Evolutionary conservation across 2,329 filamentous ascomycete species (phyloP).

Genomic region (Cercospora nicotianae): DNA sequence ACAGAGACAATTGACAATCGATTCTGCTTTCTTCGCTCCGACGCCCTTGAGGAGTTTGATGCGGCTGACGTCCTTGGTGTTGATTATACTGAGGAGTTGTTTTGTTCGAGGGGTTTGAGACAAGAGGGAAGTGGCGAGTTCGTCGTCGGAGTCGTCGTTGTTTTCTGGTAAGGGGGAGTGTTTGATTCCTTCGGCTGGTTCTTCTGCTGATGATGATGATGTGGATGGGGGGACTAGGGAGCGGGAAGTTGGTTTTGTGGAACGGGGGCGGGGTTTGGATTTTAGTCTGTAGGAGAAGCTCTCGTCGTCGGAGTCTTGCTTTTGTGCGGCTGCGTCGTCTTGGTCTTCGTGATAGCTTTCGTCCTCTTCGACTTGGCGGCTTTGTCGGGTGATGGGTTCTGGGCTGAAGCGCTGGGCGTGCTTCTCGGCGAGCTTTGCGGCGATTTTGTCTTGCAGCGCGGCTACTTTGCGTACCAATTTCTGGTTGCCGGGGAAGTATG

Average conservation of each 20-base stretch:
- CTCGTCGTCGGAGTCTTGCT: conserved; percentile 41
- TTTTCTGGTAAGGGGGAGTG: conserved; percentile 22
- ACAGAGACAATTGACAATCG: conserved; percentile 51
- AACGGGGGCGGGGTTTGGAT: conserved; percentile 38
- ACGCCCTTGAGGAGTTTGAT: conserved; percentile 70
- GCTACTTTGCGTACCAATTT: conserved; percentile 65
- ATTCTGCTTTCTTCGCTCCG: conserved; percentile 68
- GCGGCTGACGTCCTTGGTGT: conserved; percentile 65
- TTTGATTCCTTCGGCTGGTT: conserved; percentile 13
- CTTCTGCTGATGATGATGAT: not conserved
- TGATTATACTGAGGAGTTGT: conserved; percentile 68
- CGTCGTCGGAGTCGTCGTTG: conserved; percentile 37
- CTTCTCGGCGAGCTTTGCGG: conserved; percentile 41
- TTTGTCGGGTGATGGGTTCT: not conserved
- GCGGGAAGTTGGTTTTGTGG: conserved; percentile 20
- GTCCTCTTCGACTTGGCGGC: conserved; percentile 37
- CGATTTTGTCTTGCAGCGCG: conserved; percentile 53
- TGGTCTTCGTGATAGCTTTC: conserved; percentile 45
- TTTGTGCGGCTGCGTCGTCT: not conserved
- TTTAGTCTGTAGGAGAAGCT: conserved; percentile 42
- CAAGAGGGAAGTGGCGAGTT: conserved; percentile 29
- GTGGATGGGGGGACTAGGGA: not conserved
- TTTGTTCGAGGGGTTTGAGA: conserved; percentile 58
- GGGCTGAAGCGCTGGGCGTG: conserved; percentile 14
- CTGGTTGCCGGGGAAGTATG: conserved; percentile 81